phyloP scores from a whole-genome alignment of 208 protist species.

The Vickermania spadyakhi region DNA sequence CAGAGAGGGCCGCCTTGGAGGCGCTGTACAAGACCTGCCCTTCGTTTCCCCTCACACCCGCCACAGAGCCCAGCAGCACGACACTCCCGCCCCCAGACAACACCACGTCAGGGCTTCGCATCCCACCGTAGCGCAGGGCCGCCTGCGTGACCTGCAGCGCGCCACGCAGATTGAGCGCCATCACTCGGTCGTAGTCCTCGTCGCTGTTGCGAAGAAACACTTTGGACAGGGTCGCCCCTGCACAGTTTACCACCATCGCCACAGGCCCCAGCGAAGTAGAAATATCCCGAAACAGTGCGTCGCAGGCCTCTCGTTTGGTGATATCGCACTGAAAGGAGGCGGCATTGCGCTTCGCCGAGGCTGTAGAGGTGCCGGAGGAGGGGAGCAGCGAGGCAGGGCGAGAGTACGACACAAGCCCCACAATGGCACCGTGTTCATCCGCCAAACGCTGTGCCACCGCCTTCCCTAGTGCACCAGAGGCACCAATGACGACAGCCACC shows the following conservation, averaged over 20 bases:
- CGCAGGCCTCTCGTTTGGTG: slow-evolving; percentile 26
- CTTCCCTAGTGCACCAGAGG: slow-evolving; percentile 53
- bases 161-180: slow-evolving; percentile 71
- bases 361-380: neutral
- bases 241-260: slow-evolving; percentile 71
- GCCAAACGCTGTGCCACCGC: slow-evolving; percentile 35
- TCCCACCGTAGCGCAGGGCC: slow-evolving; percentile 66
- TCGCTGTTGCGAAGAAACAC: slow-evolving; percentile 52
- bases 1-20: slow-evolving; percentile 83
- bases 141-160: slow-evolving; percentile 61
- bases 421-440: slow-evolving; percentile 30
- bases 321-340: slow-evolving; percentile 44
- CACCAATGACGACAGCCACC: slow-evolving; percentile 63
- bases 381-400: slow-evolving; percentile 20
- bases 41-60: slow-evolving; percentile 60
- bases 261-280: slow-evolving; percentile 18
- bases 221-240: slow-evolving; percentile 72
- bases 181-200: slow-evolving; percentile 53
- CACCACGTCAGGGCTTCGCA: slow-evolving; percentile 20
- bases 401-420: slow-evolving; percentile 58
- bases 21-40: slow-evolving; percentile 88
- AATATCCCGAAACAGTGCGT: slow-evolving; percentile 42
- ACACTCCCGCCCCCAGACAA: slow-evolving; percentile 34
- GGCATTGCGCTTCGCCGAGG: slow-evolving; percentile 11
- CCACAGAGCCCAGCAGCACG: slow-evolving; percentile 75